Evolutionary conservation across 169 alveolate species (phyloP), one percentile per base, ranked within the genome.

Genomic region (Perkinsus marinus): DNA sequence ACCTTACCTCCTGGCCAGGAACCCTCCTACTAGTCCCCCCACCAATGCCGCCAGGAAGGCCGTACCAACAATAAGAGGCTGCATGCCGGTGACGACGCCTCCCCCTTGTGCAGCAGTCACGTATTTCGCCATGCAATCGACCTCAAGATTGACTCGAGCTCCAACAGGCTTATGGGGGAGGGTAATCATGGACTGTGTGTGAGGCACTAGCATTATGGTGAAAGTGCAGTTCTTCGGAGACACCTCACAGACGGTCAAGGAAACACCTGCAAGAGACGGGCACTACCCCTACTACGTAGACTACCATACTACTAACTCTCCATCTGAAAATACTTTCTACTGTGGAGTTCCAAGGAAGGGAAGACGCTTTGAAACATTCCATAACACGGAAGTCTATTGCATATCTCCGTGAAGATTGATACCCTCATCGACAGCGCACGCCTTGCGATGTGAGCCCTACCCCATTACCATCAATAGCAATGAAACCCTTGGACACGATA

Each of bases 391-490:
- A 43, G 17, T 17, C 68, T 10, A 9, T 17, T 9, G 17, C 9
- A 43, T 17, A 17, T 10, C 17, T 10, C 68, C 26, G 17, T 43
- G 17, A 43, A 43, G 17, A 43, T 17, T 43, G 17, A 9, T 43
- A 17, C 26, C 17, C 17, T 43, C 17, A 17, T 17, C 9, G 68
- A 10, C 68, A 10, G 68, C 17, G 17, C 17, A 9, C 26, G 68
- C 9, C 68, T n/a, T n/a, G n/a, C n/a, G n/a, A n/a, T n/a, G n/a
- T n/a, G n/a, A 57, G 34, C 79, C 26, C 79, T 57, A 13, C 79
- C 79, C 89, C 36, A n/a, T 68, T 90, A 22, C 92, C 92, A 43
- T 90, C 92, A 17, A 90, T 68, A 22, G 92, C 92, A 34, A 90
- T 90, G 89, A 57, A 90, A 9, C 92, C 92, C 46, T 90, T 90